Conservation (phyloP, 169 alveolate species). For the Besnoitia besnoiti region DNA sequence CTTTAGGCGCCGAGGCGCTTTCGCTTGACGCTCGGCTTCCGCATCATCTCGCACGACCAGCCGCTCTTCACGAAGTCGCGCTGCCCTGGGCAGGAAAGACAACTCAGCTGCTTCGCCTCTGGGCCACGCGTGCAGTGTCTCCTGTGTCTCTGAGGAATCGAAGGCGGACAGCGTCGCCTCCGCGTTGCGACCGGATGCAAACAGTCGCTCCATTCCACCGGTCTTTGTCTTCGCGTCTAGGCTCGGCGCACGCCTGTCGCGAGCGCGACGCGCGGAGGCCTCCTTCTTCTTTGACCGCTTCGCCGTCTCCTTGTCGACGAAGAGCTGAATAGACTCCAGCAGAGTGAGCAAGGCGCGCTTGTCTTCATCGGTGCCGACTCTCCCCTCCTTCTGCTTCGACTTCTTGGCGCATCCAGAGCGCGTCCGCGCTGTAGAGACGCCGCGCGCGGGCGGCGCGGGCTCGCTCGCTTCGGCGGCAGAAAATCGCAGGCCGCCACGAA, state of each 20-base stretch:
- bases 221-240: neutral
- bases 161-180: too few relatives aligned
- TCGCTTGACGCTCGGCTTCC: too few relatives aligned
- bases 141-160: too few relatives aligned
- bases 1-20: too few relatives aligned
- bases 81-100: too few relatives aligned
- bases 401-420: neutral
- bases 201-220: neutral
- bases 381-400: neutral
- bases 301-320: neutral
- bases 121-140: too few relatives aligned
- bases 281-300: neutral
- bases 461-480: neutral
- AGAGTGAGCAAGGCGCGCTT: neutral
- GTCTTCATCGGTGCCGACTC: neutral
- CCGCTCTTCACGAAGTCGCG: too few relatives aligned
- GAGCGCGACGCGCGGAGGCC: neutral
- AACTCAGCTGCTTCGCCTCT: too few relatives aligned
- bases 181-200: too few relatives aligned
- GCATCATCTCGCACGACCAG: too few relatives aligned
- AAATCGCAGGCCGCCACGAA: too few relatives aligned
- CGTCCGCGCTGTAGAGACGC: neutral
- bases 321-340: neutral
- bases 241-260: neutral
- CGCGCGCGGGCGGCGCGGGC: neutral